A percentile compares a stretch with the other conserved stretches of the same genome.
These are phyloP conservation scores for Scenedesmus sp. DNA, from an alignment of 163 green algal genomes.

Conservation along the genomic window DNA sequence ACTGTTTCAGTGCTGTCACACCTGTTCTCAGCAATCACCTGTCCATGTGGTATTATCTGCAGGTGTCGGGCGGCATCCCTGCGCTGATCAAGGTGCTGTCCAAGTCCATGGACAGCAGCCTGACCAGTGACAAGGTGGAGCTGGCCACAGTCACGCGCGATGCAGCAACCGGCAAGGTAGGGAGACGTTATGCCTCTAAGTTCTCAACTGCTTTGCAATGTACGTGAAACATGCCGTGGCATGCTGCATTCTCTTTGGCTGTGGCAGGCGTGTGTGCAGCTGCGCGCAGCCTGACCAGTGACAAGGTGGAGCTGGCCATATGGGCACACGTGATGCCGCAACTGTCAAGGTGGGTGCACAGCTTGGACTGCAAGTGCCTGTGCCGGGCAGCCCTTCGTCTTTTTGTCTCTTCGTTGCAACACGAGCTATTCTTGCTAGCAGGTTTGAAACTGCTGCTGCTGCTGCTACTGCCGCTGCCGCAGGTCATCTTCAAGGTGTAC, in stretches of 20 bases:
- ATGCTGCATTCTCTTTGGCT: too few species aligned
- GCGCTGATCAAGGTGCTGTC: neutral
- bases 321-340: constrained; percentile 72
- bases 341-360: constrained; percentile 54
- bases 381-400: too few species aligned
- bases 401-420: too few species aligned
- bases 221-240: too few species aligned
- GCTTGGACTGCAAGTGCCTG: neutral
- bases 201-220: too few species aligned
- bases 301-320: constrained; percentile 98
- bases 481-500: constrained; percentile 91
- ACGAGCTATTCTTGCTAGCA: neutral
- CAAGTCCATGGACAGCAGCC: constrained; percentile 78
- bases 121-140: constrained; percentile 97
- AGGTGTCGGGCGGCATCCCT: neutral
- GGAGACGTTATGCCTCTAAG: neutral
- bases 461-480: constrained; percentile 25
- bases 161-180: constrained; percentile 64
- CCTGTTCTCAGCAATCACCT: neutral
- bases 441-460: neutral
- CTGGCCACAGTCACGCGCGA: constrained; percentile 85
- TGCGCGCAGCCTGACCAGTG: constrained; percentile 80
- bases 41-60: neutral
- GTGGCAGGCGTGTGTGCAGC: too few species aligned
- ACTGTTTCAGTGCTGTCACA: neutral